phyloP scores from a whole-genome alignment of 768 basidiomycete species.

The Goffeauzyma gilvescens region DNA sequence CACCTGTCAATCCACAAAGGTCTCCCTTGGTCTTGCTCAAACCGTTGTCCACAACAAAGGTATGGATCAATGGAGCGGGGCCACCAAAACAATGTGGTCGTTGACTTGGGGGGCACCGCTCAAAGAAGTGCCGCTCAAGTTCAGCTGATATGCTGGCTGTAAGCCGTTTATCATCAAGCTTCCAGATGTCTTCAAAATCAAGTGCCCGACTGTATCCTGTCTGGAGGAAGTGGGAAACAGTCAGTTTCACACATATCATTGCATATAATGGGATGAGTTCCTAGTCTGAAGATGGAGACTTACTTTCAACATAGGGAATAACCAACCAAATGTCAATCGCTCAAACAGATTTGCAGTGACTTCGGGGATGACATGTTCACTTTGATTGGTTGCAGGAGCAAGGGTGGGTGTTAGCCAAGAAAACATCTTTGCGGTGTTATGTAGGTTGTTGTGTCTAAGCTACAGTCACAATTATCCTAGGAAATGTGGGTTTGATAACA shows the following conservation, averaged over 20 bases:
- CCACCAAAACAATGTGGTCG: background rate
- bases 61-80: no score
- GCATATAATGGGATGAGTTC: no score
- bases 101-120: slow-evolving; percentile 2
- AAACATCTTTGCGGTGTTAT: no score
- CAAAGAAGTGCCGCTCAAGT: slow-evolving; percentile 6
- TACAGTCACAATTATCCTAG: no score
- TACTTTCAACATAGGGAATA: slow-evolving; percentile 4
- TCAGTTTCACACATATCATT: no score
- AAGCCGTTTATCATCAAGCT: slow-evolving; percentile 6
- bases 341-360: slow-evolving; percentile 1
- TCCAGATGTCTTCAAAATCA: slow-evolving; percentile 8
- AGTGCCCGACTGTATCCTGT: slow-evolving; percentile 8
- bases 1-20: no score
- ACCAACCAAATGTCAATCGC: slow-evolving; percentile 7
- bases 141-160: slow-evolving; percentile 1
- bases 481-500: no score
- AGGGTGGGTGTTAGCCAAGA: background rate
- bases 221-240: no score
- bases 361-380: slow-evolving; percentile 7
- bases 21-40: no score
- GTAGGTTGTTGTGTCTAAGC: no score
- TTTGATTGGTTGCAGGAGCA: background rate
- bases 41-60: no score
- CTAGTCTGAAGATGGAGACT: background rate